Evolutionary conservation across 257 asterid species (phyloP), one percentile per base, ranked within the genome.

Genomic region (Verbascum thapsus): DNA sequence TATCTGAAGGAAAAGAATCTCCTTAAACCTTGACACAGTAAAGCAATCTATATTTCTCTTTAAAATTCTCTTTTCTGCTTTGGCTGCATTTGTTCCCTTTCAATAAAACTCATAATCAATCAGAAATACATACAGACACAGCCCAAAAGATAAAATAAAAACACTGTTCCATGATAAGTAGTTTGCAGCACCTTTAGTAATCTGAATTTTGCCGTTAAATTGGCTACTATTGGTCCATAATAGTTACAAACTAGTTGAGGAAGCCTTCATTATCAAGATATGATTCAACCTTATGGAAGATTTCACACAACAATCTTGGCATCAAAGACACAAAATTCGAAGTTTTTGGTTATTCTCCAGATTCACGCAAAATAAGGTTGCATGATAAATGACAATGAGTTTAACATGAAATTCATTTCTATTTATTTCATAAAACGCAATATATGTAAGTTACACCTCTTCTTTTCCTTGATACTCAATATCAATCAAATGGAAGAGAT

Each of bases 401-500:
- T 18, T 23, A 45, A 45, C 48, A 50, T 30, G 56, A 54, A 50
- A 15, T 34, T 56, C 22, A 10, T 52, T 41, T 54, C 45, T 51
- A 34, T 40, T 30, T 53, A 45, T 7, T 23, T 61, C 47, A 54
- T n/a, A 53, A 40, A 57, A 23, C 61, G 19, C 48, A 44, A 26
- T 37, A 49, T 19, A 62, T 39, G 8, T 57, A 37, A 34, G 53
- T 35, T 56, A 20, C 13, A 53, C 17, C 12, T 18, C 32, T 1
- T 8, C 40, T 15, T 39, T 15, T 66, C 22, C 17, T 16, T 45
- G 44, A 44, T 30, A 22, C 6, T 52, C 7, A 18, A 23, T 43
- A 62, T 39, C 44, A 41, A 42, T 10, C 20, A 44, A 63, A 58
- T 44, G 52, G 30, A 55, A 61, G 63, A 53, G 73, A 61, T 51